phyloP scores from a whole-genome alignment of 352 stramenopile species.

The Globisporangium middletonii region DNA sequence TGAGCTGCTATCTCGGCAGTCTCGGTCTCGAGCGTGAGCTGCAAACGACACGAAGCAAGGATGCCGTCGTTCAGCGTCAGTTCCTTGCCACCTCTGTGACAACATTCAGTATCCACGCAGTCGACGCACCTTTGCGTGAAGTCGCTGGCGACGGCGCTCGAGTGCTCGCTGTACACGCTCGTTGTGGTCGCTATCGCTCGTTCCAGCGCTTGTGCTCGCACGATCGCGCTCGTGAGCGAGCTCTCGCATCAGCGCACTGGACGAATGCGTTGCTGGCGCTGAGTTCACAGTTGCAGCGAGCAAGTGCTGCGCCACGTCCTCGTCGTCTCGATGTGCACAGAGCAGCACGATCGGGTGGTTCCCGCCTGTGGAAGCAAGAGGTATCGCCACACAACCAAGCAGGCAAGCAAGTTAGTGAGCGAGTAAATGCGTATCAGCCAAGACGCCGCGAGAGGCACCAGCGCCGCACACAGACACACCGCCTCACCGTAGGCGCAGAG shows the following conservation, averaged over 20 bases:
- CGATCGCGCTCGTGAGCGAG: conserved; percentile 3
- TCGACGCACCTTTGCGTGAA: conserved; percentile 32
- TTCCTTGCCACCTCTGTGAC: background rate
- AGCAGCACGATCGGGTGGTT: conserved; percentile 61
- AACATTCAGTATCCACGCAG: background rate
- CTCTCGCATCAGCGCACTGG: conserved; percentile 1
- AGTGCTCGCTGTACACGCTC: conserved; percentile 40
- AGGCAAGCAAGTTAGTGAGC: background rate
- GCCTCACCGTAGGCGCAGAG: conserved; percentile 49
- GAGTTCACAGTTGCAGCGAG: background rate
- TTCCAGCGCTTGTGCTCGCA: conserved; percentile 6
- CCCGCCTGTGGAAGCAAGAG: conserved; percentile 16
- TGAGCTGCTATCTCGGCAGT: conserved; percentile 1
- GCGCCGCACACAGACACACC: background rate
- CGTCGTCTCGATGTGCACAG: conserved; percentile 34
- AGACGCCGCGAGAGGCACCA: too few species aligned
- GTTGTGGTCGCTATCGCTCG: conserved; percentile 13
- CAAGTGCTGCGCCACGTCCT: conserved; percentile 22
- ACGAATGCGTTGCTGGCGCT: background rate
- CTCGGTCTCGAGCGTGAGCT: conserved; percentile 14
- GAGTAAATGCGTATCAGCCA: background rate
- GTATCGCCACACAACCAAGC: conserved; percentile 1
- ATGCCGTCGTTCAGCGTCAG: background rate
- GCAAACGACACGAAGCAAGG: background rate
- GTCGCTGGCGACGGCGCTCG: conserved; percentile 35